Base-by-base conservation (phyloP, 1,284 basidiomycete species). In the Trichosporon ovoides region DNA sequence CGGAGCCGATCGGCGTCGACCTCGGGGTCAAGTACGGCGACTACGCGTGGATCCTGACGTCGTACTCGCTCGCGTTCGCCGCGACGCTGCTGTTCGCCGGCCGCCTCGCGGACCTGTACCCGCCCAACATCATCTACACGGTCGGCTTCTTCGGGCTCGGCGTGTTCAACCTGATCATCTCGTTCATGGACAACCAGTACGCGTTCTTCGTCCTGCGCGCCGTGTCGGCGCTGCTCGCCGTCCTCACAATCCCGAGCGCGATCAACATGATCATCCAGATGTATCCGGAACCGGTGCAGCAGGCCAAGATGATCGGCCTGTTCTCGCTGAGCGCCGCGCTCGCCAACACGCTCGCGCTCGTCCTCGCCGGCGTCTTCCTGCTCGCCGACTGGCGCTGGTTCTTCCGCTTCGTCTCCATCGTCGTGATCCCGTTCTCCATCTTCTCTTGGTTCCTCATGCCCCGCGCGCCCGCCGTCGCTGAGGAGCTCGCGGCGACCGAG, bases 261-360 rank as follows among this genome's bases (percentile, higher is more conserved):
- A 72, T 75, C 66, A 73, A 73, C 64, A 73, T 75, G 70, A 71
- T 74, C 58, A 59, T 75, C 49, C 74, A 74, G 58, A 71, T 74
- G 70, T 76, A 69, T 58, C 70, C 74, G 2, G 66, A 74, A 18
- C 70, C 68, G 10, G 57, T 38, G 14, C 68, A 69, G 38, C 75
- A 76, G 61, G 67, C 66, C 6, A 66, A 70, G 58, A 72, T 71
- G 54, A 69, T 77, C 38, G 70, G 67, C 2, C 62, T 77, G 1
- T 77, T 76, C 64, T 70, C 71, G 49, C 67, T 76, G 66, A 62
- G 70, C 3, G 72, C 68, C 38, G 74, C 70, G 4, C 60, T 75
- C 2, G 74, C 71, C 56, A 60, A 63, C 57, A 58, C 58, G 10
- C 34, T 64, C 31, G 61, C 66, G 14, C 62, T 69, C 50, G 55